These are phyloP conservation scores for Citrus cavaleriei DNA, from an alignment of 345 rosid species.

Conservation along the genomic window DNA sequence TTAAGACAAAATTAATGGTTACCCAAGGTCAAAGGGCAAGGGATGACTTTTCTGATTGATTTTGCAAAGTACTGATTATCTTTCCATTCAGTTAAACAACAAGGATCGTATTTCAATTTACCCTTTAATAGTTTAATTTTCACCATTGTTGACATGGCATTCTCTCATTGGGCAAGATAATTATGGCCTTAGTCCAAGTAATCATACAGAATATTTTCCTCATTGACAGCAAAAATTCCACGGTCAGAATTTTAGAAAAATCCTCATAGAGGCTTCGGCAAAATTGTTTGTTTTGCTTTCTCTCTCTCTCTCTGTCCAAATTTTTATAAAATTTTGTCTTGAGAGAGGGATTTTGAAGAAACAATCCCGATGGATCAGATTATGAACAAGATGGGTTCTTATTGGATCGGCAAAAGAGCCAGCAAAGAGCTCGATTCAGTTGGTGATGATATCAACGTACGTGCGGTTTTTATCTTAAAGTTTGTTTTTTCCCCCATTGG, in stretches of 20 bases:
- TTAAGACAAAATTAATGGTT: no score
- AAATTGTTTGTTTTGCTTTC: neutral
- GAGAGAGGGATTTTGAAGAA: neutral
- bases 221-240: neutral
- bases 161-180: neutral
- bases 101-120: no score
- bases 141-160: neutral
- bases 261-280: neutral
- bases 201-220: neutral
- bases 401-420: constrained; percentile 71
- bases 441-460: constrained; percentile 79
- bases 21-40: no score
- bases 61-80: no score
- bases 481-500: neutral
- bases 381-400: constrained; percentile 84
- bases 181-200: neutral
- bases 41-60: no score
- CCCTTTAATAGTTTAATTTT: neutral
- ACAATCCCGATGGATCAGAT: constrained; percentile 66
- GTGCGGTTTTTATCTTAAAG: neutral
- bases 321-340: neutral
- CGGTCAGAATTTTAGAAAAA: neutral
- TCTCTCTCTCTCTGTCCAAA: neutral
- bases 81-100: no score
- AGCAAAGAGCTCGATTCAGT: constrained; percentile 80